Evolutionary conservation across 768 basidiomycete genomes (phyloP).

Genomic region (Leccinum truebloodii): DNA sequence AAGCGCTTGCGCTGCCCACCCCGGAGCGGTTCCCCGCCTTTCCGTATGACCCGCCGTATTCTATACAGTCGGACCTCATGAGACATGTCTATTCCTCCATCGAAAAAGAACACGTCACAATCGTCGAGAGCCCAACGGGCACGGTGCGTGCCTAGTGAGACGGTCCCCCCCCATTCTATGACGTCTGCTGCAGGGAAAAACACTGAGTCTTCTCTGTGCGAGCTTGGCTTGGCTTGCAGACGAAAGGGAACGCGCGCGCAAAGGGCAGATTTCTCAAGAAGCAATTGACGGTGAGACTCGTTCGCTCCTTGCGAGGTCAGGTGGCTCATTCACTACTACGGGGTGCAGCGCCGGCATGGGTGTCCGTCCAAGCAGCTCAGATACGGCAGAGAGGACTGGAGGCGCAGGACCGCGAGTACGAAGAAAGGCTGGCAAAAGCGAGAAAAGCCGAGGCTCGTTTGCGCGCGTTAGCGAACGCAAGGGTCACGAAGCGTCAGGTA

Average conservation of each 20-base stretch:
- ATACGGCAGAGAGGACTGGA: slow-evolving; percentile 68
- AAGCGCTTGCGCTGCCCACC: slow-evolving; percentile 47
- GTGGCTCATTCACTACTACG: slow-evolving; percentile 23
- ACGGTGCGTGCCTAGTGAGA: slow-evolving; percentile 52
- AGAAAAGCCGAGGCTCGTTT: slow-evolving; percentile 61
- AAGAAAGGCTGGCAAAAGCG: slow-evolving; percentile 57
- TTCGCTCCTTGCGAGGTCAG: slow-evolving; percentile 2
- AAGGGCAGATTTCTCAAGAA: slow-evolving; percentile 54
- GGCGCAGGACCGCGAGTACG: slow-evolving; percentile 62
- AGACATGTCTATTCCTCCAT: slow-evolving; percentile 79
- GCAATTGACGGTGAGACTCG: slow-evolving; percentile 24
- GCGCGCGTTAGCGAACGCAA: slow-evolving; percentile 52
- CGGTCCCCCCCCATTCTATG: slow-evolving; percentile 42
- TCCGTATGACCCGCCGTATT: slow-evolving; percentile 81
- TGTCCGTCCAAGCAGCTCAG: slow-evolving; percentile 67
- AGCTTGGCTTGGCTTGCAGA: slow-evolving; percentile 75
- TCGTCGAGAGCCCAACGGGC: slow-evolving; percentile 89
- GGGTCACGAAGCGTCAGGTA: slow-evolving; percentile 64
- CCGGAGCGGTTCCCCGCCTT: slow-evolving; percentile 75
- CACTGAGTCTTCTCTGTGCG: slow-evolving; percentile 75
- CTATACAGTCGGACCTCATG: slow-evolving; percentile 88
- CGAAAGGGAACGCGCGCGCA: slow-evolving; percentile 66
- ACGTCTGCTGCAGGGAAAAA: slow-evolving; percentile 69
- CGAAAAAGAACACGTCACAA: slow-evolving; percentile 71
- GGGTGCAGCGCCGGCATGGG: slow-evolving; percentile 67